A percentile compares a stretch with the other conserved stretches of the same genome.
These are phyloP conservation scores for Arthroderma sp. DNA, from an alignment of 2,329 filamentous ascomycete genomes.

Conservation along the genomic window DNA sequence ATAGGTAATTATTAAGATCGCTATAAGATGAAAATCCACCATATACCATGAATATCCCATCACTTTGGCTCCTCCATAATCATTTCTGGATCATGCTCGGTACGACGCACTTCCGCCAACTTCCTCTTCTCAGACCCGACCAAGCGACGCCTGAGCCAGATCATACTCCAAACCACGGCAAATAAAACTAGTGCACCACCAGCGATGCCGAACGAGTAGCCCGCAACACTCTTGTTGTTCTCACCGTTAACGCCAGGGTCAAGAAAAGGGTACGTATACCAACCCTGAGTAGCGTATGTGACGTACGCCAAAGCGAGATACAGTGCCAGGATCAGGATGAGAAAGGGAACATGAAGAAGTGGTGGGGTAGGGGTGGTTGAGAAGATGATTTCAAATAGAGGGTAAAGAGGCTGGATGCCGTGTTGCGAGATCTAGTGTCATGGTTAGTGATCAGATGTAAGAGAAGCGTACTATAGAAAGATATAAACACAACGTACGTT, in stretches of 20 bases:
- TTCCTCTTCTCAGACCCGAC: not conserved
- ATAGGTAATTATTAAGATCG: not conserved
- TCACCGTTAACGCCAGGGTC: constrained; percentile 42
- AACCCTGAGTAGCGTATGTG: constrained; percentile 53
- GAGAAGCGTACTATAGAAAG: not conserved
- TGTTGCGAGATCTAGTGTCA: constrained; percentile 51
- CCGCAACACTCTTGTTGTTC: constrained; percentile 42
- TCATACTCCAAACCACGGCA: constrained; percentile 36
- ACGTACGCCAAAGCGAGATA: constrained; percentile 66
- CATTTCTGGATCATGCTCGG: not conserved
- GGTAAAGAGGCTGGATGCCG: constrained; percentile 58
- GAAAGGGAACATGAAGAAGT: constrained; percentile 52
- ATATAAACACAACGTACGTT: constrained; percentile 23
- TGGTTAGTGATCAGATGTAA: not conserved
- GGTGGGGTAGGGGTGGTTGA: constrained; percentile 51
- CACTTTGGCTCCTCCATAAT: not conserved
- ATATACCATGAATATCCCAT: not conserved
- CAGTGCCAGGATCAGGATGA: constrained; percentile 55
- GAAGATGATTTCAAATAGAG: constrained; percentile 61
- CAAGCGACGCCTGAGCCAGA: constrained; percentile 40
- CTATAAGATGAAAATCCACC: not conserved
- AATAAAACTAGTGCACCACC: constrained; percentile 42
- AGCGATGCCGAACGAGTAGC: constrained; percentile 49
- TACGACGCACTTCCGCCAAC: not conserved
- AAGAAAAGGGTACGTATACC: constrained; percentile 71